These are phyloP conservation scores for Piloderma croceum DNA, from an alignment of 768 basidiomycete species.

Conservation along the genomic window DNA sequence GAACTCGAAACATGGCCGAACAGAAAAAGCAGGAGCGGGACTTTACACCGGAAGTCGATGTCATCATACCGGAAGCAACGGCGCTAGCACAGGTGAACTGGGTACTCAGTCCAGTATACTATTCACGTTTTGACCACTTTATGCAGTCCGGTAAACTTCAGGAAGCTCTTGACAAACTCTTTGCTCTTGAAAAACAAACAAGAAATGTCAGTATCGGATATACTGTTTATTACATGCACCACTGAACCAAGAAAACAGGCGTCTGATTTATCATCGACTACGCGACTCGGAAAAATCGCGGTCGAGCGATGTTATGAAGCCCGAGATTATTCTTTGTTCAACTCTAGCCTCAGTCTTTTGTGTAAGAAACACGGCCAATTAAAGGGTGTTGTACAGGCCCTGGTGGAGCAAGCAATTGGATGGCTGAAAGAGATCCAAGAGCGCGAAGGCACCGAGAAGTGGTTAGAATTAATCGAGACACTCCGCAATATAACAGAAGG, in stretches of 20 bases:
- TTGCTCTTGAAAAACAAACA: conserved; percentile 89
- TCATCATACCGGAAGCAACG: conserved; percentile 63
- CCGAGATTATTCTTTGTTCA: conserved; percentile 63
- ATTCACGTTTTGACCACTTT: conserved; percentile 1
- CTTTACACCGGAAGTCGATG: conserved; percentile 78
- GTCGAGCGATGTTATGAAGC: conserved; percentile 68
- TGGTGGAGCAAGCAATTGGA: conserved; percentile 80
- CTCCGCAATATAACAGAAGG: conserved; percentile 91
- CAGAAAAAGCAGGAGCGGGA: conserved; percentile 84
- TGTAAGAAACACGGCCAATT: conserved; percentile 98
- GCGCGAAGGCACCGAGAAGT: conserved; percentile 61
- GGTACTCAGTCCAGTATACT: neutral
- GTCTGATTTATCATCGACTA: conserved; percentile 89
- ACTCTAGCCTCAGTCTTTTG: conserved; percentile 59
- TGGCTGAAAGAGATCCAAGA: conserved; percentile 78
- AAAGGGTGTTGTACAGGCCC: conserved; percentile 82
- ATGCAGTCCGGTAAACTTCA: conserved; percentile 72
- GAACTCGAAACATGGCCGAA: conserved; percentile 65
- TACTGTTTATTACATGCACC: neutral
- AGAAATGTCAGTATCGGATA: conserved; percentile 77
- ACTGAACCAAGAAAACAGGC: no score
- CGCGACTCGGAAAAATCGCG: conserved; percentile 72
- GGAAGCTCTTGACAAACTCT: conserved; percentile 85
- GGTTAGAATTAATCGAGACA: conserved; percentile 87
- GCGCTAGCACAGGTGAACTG: conserved; percentile 62